phyloP scores from a whole-genome alignment of 306 rosid genomes.

The Vigna nakashimae region DNA sequence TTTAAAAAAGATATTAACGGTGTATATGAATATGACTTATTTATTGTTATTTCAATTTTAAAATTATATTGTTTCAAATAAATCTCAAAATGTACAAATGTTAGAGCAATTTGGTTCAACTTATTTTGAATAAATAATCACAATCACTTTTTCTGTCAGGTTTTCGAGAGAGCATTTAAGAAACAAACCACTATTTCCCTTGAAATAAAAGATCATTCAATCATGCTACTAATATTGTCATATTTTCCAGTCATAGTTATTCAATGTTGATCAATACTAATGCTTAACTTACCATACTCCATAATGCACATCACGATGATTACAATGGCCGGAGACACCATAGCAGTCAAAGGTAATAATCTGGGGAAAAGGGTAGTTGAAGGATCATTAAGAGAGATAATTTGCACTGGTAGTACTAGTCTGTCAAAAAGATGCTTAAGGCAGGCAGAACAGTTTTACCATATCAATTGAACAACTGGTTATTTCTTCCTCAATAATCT shows the following conservation, averaged over 20 bases:
- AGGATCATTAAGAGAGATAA: background rate
- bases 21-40: slow-evolving; percentile 1
- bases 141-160: background rate
- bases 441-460: slow-evolving; percentile 56
- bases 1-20: slow-evolving; percentile 3
- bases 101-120: background rate
- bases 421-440: slow-evolving; percentile 32
- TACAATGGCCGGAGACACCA: slow-evolving; percentile 95
- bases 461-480: slow-evolving; percentile 55
- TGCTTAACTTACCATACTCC: slow-evolving; percentile 71
- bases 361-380: slow-evolving; percentile 50
- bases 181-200: background rate
- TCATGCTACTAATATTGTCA: slow-evolving; percentile 9
- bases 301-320: slow-evolving; percentile 80
- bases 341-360: slow-evolving; percentile 81
- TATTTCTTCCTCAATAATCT: slow-evolving; percentile 65
- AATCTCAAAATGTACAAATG: slow-evolving; percentile 10
- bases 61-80: slow-evolving; percentile 28
- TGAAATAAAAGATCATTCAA: background rate
- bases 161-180: background rate
- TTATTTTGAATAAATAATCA: background rate
- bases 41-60: slow-evolving; percentile 21
- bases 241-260: slow-evolving; percentile 3
- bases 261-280: slow-evolving; percentile 36
- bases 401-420: slow-evolving; percentile 17